These are phyloP conservation scores for Lippia alba DNA, from an alignment of 305 asterid genomes.

Conservation along the genomic window DNA sequence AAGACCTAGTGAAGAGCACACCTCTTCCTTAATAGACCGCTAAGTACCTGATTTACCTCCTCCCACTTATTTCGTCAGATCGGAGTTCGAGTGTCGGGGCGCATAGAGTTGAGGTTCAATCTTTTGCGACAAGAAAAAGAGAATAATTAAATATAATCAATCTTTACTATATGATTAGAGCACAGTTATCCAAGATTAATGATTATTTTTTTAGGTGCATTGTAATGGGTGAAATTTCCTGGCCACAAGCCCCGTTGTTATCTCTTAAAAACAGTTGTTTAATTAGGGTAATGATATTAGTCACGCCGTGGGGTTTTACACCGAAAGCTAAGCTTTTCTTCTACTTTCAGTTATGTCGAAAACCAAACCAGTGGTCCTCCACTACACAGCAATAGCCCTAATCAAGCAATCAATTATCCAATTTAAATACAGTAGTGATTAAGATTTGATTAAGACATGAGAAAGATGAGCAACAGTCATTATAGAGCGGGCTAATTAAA, in stretches of 20 bases:
- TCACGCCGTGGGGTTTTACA: not conserved
- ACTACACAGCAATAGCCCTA: not conserved
- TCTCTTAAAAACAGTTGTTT: not conserved
- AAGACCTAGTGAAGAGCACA: too few species aligned
- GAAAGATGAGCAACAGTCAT: not conserved
- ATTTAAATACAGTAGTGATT: constrained; percentile 2
- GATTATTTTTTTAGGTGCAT: not conserved
- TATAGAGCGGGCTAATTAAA: not conserved
- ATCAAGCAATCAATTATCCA: constrained; percentile 1
- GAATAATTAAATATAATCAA: too few species aligned
- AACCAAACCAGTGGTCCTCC: constrained; percentile 31
- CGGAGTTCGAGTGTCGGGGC: too few species aligned
- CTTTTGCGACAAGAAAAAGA: too few species aligned
- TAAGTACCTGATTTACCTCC: too few species aligned
- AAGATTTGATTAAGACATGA: not conserved
- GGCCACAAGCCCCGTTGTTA: not conserved
- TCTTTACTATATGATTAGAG: not conserved
- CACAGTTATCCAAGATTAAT: not conserved
- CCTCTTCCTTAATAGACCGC: too few species aligned
- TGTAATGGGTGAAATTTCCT: not conserved
- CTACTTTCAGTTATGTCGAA: constrained; percentile 9
- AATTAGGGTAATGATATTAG: constrained; percentile 8
- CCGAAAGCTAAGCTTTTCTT: constrained; percentile 1
- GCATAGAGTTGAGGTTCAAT: too few species aligned
- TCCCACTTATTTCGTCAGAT: too few species aligned